Evolutionary conservation across 768 basidiomycete species (phyloP).

Genomic region (Steccherinum ochraceum): DNA sequence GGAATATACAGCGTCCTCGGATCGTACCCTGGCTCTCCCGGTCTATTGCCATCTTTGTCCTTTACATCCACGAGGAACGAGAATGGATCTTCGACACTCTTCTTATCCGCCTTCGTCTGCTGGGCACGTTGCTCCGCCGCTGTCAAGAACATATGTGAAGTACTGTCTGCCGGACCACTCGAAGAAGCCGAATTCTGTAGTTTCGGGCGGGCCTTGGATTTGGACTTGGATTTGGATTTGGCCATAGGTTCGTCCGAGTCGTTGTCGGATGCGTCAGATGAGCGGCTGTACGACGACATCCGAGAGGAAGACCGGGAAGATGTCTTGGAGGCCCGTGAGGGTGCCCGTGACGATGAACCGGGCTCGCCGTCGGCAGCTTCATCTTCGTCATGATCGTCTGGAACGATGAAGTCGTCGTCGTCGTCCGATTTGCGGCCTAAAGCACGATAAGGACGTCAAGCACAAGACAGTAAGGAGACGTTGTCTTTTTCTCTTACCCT

Average conservation of each 20-base stretch:
- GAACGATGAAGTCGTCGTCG: constrained; percentile 68
- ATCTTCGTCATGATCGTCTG: constrained; percentile 58
- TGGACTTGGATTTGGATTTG: constrained; percentile 28
- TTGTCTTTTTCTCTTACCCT: constrained; percentile 36
- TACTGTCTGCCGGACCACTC: constrained; percentile 16
- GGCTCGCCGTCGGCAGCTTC: constrained; percentile 34
- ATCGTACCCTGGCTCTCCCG: constrained; percentile 84
- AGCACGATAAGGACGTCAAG: background rate
- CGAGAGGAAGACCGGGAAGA: constrained; percentile 29
- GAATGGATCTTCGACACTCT: constrained; percentile 71
- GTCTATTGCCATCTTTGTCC: constrained; percentile 78
- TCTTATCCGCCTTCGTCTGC: constrained; percentile 78
- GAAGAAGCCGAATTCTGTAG: constrained; percentile 25
- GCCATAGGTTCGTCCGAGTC: constrained; percentile 27
- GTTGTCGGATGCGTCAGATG: constrained; percentile 35
- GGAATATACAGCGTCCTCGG: constrained; percentile 85
- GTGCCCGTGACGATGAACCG: constrained; percentile 46
- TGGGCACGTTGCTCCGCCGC: constrained; percentile 74
- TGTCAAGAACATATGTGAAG: constrained; percentile 56
- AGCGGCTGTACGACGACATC: constrained; percentile 21
- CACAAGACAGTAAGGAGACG: background rate
- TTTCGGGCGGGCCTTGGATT: constrained; percentile 25
- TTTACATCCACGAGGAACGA: constrained; percentile 62
- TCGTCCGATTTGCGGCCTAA: constrained; percentile 45
- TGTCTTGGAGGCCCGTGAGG: constrained; percentile 23